Evolutionary conservation across 192 early-diverging fungal species (phyloP).

Genomic region (Anaeromyces robustus): DNA sequence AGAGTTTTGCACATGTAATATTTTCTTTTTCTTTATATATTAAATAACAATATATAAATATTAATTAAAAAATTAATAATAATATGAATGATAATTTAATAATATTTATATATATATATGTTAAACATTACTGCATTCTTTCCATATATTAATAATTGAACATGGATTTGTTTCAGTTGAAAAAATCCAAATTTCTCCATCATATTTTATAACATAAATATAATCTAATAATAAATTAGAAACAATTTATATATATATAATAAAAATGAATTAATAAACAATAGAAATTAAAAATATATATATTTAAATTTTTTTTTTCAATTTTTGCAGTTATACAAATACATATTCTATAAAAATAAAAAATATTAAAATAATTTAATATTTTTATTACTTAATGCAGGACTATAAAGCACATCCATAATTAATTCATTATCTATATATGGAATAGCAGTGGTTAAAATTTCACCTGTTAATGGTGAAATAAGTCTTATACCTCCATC

Average conservation of each 20-base stretch:
- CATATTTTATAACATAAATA: neutral
- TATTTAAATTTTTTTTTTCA: too few species aligned
- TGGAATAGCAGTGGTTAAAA: neutral
- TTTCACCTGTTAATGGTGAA: neutral
- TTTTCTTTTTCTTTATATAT: neutral
- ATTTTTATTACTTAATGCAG: neutral
- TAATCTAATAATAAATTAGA: neutral
- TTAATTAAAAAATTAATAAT: too few species aligned
- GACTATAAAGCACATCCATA: neutral
- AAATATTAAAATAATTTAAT: neutral
- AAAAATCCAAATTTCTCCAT: neutral
- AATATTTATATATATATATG: too few species aligned
- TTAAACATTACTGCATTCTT: neutral
- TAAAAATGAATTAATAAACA: too few species aligned
- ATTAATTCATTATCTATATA: neutral
- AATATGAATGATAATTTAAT: too few species aligned
- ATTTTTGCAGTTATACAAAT: too few species aligned
- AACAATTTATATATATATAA: too few species aligned
- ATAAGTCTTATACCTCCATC: neutral
- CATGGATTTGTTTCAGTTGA: neutral
- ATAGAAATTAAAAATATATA: too few species aligned
- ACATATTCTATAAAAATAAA: too few species aligned
- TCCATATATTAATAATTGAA: neutral
- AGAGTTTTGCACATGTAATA: neutral
- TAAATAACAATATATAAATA: too few species aligned